Conservation (phyloP, 1,139 yeast species). For the Geotrichum cucujoidarum region DNA sequence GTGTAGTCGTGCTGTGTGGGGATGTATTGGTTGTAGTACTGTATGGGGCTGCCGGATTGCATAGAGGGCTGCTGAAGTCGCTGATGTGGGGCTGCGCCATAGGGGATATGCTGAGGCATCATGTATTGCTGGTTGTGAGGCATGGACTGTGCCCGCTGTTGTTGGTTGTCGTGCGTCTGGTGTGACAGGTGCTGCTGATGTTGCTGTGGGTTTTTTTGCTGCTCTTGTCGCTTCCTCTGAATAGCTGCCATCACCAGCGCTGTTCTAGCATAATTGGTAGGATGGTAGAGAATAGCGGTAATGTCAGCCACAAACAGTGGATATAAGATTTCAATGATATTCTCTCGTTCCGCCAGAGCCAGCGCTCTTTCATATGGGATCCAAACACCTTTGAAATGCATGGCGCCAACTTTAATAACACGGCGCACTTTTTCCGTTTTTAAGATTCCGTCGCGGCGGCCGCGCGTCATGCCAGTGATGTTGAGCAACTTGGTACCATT, state of each 20-base stretch:
- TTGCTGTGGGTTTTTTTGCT: conserved; percentile 21
- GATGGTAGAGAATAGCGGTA: conserved; percentile 38
- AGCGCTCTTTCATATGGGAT: conserved; percentile 89
- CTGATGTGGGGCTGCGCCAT: too few species aligned
- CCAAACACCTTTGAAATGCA: conserved; percentile 97
- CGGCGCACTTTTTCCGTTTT: conserved; percentile 80
- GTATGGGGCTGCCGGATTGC: too few species aligned
- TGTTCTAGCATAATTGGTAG: conserved; percentile 19
- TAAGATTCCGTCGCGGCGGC: conserved; percentile 86
- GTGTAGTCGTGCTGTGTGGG: too few species aligned
- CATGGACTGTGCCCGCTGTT: conserved; percentile 16
- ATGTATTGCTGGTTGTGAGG: too few species aligned
- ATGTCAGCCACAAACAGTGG: conserved; percentile 85
- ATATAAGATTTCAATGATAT: conserved; percentile 71
- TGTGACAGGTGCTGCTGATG: too few species aligned
- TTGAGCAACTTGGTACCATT: conserved; percentile 88
- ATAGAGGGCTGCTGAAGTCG: too few species aligned
- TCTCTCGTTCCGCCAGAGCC: conserved; percentile 80
- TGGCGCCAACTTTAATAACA: conserved; percentile 88
- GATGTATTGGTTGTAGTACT: too few species aligned
- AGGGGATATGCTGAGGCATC: too few species aligned
- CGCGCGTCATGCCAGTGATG: conserved; percentile 89
- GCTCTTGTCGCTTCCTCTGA: conserved; percentile 17
- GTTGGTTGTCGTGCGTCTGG: conserved; percentile 20
- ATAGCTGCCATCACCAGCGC: conserved; percentile 21